These are phyloP conservation scores for Lachnum nothofagi DNA, from an alignment of 2,329 filamentous ascomycete genomes.

Conservation along the genomic window DNA sequence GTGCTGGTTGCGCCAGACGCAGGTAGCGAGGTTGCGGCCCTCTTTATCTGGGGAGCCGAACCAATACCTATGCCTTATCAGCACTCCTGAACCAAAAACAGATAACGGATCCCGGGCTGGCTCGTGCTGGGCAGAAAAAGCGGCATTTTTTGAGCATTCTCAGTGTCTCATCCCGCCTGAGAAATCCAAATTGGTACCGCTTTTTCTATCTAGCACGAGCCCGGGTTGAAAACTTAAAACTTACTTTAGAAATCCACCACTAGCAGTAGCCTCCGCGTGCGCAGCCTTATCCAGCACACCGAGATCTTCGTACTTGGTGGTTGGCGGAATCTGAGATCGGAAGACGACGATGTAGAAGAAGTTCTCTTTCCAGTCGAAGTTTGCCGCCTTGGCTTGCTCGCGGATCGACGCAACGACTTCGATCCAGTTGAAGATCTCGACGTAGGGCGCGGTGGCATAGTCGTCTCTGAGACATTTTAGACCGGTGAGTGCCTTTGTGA, in stretches of 20 bases:
- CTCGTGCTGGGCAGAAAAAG: no score
- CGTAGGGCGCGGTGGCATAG: slow-evolving; percentile 73
- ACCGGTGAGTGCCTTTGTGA: slow-evolving; percentile 65
- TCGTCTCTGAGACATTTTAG: slow-evolving; percentile 59
- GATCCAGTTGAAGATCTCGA: slow-evolving; percentile 71
- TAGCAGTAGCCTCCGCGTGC: slow-evolving; percentile 72
- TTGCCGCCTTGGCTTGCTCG: slow-evolving; percentile 44
- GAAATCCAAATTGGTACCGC: no score
- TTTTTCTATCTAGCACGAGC: no score
- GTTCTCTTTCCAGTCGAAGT: slow-evolving; percentile 53
- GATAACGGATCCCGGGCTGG: no score
- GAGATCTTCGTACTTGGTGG: slow-evolving; percentile 63
- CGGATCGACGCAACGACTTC: slow-evolving; percentile 56
- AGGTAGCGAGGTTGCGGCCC: slow-evolving; percentile 76
- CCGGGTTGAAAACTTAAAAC: no score
- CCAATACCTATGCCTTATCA: slow-evolving; percentile 62
- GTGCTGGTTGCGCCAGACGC: slow-evolving; percentile 57
- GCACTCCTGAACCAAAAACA: slow-evolving; percentile 5
- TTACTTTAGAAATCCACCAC: slow-evolving; percentile 76
- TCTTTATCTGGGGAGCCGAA: slow-evolving; percentile 69
- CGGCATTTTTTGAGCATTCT: no score
- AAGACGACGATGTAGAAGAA: slow-evolving; percentile 84
- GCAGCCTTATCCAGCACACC: slow-evolving; percentile 70
- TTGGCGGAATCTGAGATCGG: slow-evolving; percentile 64
- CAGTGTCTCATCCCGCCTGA: no score